Evolutionary conservation across 805 yeast genomes (phyloP), one percentile per base, ranked within the genome.

Genomic region (Candida vaughaniae): DNA sequence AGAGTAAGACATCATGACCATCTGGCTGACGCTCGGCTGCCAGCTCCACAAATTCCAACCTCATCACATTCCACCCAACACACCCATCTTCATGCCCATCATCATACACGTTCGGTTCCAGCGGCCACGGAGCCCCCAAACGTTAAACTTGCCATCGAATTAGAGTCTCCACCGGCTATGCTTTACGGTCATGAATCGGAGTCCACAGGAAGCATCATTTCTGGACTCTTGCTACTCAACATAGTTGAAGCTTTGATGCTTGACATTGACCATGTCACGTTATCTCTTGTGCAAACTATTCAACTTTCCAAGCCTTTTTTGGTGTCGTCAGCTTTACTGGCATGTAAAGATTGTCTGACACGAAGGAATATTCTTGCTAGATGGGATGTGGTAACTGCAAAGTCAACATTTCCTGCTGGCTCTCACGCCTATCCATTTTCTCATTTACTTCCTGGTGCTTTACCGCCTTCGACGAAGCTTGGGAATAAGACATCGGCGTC

Each of bases 121-220:
- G n/a, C n/a, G n/a, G n/a, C n/a, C 31, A 19, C 35, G 5, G 30
- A 16, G 12, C 10, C 29, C 14, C 18, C 25, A 12, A 10, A 31
- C 7, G 20, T 38, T 1, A 17, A 32, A 3, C 27, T 45, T 6
- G 25, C 79, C 1, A 71, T 90, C 22, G 70, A 71, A 25, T 66
- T 93, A 16, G 99, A 93, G 55, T 82, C 95, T 2, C 98, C 98
- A 1, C 99, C 99, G 0, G 72, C 90, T 25, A 77, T 87, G 31
- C 64, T 93, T 38, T 91, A 85, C 53, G 99, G 99, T 0, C 61
- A 73, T 1, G 84, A 90, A 3, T 58, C 62, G 6, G 93, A 86
- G 41, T 80, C 93, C 1, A 73, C 95, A 0, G 99, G 99, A 1
- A 84, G 95, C 4, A 71, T 91, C 16, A 64, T 93, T 22, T 78